Base-by-base conservation (phyloP, 2,329 filamentous ascomycete species). In the Dryadomyces sulphureus region DNA sequence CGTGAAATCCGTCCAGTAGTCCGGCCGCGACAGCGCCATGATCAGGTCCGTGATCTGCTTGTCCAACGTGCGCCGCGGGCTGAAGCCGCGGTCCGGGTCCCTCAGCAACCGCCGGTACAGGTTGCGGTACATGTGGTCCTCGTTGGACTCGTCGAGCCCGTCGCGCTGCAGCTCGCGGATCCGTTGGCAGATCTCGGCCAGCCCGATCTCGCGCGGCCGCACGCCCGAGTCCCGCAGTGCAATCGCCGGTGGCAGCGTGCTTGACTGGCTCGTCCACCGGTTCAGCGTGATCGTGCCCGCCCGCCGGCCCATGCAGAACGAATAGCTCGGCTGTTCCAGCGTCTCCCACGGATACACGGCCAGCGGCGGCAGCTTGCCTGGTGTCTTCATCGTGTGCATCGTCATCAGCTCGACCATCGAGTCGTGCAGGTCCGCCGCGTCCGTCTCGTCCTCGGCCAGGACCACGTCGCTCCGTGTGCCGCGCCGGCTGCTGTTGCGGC, bases 241-340 rank as follows among this genome's bases (percentile, higher is more conserved):
- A 40, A 79, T 73, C 1, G 66, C 58, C 2, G 76, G 72, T 19
- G 75, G 73, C 5, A 72, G 58, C 27, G 62, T 67, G 47, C 79
- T 79, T 17, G 71, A 74, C 51, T 73, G 66, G 46, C 72, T 69
- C 12, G 75, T 73, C 73, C 80, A 86, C 51, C 79, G 74, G 54
- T 83, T 85, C 43, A 88, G 63, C 0, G 81, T 85, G 44, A 83
- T 73, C 1, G 82, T 87, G 6, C 83, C 83, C 0, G 81, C 76
- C 20, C 74, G 68, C 43, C 66, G 65, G 12, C 83, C 83, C 59
- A 77, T 81, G 52, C 71, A 74, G 57, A 82, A 84, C 1, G 77
- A 70, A 60, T 79, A 77, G 57, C 79, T 84, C 5, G 83, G 83
- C 55, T 86, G 81, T 56, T 88, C 83, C 22, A 87, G 65, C 1